Base-by-base conservation (phyloP, 2,329 filamentous ascomycete genomes). In the Trichoderma aggressivum region DNA sequence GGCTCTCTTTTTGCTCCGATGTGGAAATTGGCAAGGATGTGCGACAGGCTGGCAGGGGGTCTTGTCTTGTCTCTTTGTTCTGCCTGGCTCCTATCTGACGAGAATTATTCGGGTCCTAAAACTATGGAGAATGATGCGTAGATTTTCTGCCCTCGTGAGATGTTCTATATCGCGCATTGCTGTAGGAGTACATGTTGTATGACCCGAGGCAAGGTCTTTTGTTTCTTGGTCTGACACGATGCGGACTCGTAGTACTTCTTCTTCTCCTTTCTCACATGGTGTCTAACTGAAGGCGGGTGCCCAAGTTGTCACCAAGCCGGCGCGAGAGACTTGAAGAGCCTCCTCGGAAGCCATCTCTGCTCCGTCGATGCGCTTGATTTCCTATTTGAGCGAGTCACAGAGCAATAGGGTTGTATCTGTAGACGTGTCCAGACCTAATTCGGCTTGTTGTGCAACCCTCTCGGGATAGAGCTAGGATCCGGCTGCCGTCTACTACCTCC, bases 91-190 rank as follows among this genome's bases (percentile, higher is more conserved):
- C 56, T 28, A 58, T 7, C 21, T 64, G 32, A 71, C 70, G 70
- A 71, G 70, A 71, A 71, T 71, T 43, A 69, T 58, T 36, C 70
- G 70, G 70, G 34, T 71, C 39, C 16, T 12, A 59, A 32, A 28
- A 59, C 26, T 60, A 34, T 36, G 66, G 43, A 53, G 66, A 34
- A 61, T 24, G 59, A 28, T 28, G 24, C 39, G 39, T 62, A 61
- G 32, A 36, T 16, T 34, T 39, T n/a, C n/a, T 16, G 58, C 21
- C 32, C n/a, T 34, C 14, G 21, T 16, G 21, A 26, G 4, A 8
- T 61, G 59, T 36, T 36, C 28, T 61, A 69, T 69, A 69, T 69
- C 65, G 65, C 65, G 65, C 65, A 69, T 59, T 26, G 43, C 43
- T 56, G 16, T 59, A 14, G 21, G 10, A 53, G 4, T 8, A 10